These are phyloP conservation scores for Tricharina praecox DNA, from an alignment of 495 filamentous ascomycete genomes.

Conservation along the genomic window DNA sequence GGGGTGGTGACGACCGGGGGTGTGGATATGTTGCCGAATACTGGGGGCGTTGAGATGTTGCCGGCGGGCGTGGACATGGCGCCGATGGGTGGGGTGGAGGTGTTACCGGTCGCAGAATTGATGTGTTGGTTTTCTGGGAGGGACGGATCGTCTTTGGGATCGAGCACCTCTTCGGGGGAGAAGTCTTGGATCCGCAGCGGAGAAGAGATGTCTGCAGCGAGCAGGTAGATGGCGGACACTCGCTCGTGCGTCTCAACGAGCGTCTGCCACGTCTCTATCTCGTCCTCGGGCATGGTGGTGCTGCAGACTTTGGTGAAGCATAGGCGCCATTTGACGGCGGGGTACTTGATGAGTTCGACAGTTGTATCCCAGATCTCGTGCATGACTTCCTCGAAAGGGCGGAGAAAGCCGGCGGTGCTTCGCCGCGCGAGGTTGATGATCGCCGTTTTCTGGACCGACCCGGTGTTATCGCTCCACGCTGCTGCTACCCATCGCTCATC, in stretches of 20 bases:
- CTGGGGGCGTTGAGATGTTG: constrained; percentile 28
- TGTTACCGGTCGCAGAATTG: too few species aligned
- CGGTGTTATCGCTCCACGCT: constrained; percentile 81
- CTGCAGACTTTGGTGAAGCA: constrained; percentile 53
- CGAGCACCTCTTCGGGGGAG: constrained; percentile 15
- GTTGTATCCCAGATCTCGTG: constrained; percentile 78
- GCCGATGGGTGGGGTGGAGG: too few species aligned
- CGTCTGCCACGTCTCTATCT: constrained; percentile 46
- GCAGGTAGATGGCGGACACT: constrained; percentile 46
- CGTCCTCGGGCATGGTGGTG: constrained; percentile 48
- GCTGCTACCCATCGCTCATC: constrained; percentile 77
- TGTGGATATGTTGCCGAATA: constrained; percentile 19
- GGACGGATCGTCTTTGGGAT: too few species aligned
- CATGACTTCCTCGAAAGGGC: constrained; percentile 45
- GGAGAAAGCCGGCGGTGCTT: constrained; percentile 36
- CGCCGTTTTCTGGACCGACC: constrained; percentile 66
- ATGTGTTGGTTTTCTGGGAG: too few species aligned
- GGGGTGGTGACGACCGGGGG: too few species aligned
- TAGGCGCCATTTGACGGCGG: constrained; percentile 63
- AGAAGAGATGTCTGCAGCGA: constrained; percentile 35
- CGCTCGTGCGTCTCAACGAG: constrained; percentile 44
- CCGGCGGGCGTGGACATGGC: constrained; percentile 39
- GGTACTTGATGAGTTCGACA: constrained; percentile 50
- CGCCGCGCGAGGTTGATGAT: constrained; percentile 42
- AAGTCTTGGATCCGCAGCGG: constrained; percentile 19